Conservation (phyloP, 73 alveolate genomes). For the Paramecium sexaurelia region DNA sequence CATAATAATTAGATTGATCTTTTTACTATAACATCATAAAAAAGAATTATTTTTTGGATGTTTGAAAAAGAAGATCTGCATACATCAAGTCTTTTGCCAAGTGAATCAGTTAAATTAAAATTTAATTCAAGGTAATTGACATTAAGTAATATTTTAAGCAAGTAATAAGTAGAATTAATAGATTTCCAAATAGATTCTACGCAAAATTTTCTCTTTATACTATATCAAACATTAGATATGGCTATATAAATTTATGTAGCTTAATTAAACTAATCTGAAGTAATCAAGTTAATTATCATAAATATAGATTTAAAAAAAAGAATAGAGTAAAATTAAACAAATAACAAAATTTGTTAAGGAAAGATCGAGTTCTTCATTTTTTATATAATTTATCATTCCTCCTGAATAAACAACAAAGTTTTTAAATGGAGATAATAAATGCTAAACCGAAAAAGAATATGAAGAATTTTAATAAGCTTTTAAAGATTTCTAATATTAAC, state of each 20-base stretch:
- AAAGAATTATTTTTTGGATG: background rate
- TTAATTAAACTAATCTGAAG: background rate
- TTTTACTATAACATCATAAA: background rate
- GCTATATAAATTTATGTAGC: background rate
- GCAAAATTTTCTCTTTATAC: background rate
- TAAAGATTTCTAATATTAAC: background rate
- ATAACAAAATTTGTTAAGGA: background rate
- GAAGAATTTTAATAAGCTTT: background rate
- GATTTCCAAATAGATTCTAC: background rate
- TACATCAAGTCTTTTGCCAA: slow-evolving; percentile 14
- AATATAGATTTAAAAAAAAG: background rate
- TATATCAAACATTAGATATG: background rate
- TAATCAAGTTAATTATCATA: background rate
- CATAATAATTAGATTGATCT: background rate
- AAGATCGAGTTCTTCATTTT: background rate
- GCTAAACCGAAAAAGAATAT: background rate
- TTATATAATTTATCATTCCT: background rate
- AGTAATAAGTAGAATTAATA: background rate
- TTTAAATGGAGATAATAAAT: background rate
- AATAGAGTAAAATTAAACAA: background rate
- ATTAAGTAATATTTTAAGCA: background rate
- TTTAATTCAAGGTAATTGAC: background rate
- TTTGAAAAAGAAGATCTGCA: background rate
- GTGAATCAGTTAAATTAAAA: background rate
- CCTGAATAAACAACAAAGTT: background rate